Evolutionary conservation across 495 filamentous ascomycete genomes (phyloP).

Genomic region (Tuber calosporum): DNA sequence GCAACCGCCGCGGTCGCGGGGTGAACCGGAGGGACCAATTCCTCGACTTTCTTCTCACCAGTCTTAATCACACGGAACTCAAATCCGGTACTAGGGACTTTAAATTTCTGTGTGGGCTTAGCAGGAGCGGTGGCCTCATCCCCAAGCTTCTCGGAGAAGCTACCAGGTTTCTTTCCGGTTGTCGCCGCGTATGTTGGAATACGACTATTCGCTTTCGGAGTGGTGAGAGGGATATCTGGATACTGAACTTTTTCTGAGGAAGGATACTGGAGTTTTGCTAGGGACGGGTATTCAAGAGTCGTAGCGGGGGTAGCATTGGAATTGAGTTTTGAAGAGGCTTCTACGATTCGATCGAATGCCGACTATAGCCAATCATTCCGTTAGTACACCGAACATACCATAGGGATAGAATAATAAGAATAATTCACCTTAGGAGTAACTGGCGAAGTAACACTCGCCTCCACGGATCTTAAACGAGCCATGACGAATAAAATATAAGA

Average conservation of each 20-base stretch:
- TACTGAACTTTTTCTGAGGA: conserved; percentile 22
- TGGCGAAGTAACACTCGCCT: neutral
- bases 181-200: conserved; percentile 4
- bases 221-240: conserved; percentile 8
- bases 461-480: neutral
- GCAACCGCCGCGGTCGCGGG: conserved; percentile 1
- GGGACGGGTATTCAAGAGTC: conserved; percentile 16
- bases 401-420: neutral
- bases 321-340: conserved; percentile 27
- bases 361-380: conserved; percentile 8
- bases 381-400: neutral
- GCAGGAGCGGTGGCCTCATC: conserved; percentile 7
- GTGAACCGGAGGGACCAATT: conserved; percentile 1
- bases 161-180: conserved; percentile 7
- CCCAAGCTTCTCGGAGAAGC: neutral
- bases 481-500: neutral
- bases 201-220: conserved; percentile 23
- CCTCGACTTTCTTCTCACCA: neutral
- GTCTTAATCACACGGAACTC: neutral
- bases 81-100: neutral
- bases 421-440: neutral
- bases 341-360: conserved; percentile 20
- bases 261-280: conserved; percentile 22
- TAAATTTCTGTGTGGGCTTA: conserved; percentile 1
- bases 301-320: conserved; percentile 22